Evolutionary conservation across 495 filamentous ascomycete species (phyloP).

Genomic region (Penicillium lagena): DNA sequence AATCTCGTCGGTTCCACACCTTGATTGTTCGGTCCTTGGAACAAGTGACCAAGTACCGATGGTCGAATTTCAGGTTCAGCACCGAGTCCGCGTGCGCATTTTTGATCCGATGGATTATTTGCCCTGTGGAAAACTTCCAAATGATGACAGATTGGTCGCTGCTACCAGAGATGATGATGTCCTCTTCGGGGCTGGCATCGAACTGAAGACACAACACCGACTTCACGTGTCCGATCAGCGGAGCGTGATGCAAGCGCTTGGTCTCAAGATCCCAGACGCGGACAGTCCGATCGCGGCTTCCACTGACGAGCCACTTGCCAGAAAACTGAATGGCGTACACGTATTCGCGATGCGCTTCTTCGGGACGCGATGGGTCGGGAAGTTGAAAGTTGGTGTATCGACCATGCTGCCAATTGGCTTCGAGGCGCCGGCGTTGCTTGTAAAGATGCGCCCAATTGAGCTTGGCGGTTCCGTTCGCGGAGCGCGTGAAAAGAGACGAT

Average conservation of each 20-base stretch:
- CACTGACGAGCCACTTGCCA: slow-evolving; percentile 81
- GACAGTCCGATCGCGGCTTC: slow-evolving; percentile 81
- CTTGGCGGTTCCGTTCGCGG: slow-evolving; percentile 27
- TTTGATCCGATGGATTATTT: slow-evolving; percentile 63
- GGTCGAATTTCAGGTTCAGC: slow-evolving; percentile 90
- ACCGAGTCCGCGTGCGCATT: slow-evolving; percentile 85
- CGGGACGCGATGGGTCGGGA: slow-evolving; percentile 70
- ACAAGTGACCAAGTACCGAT: slow-evolving; percentile 86
- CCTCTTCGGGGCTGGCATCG: slow-evolving; percentile 83
- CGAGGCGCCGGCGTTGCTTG: slow-evolving; percentile 75
- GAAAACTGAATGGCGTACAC: slow-evolving; percentile 93
- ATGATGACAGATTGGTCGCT: slow-evolving; percentile 85
- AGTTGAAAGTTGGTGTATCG: slow-evolving; percentile 82
- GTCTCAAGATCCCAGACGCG: slow-evolving; percentile 89
- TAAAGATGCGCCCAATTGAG: slow-evolving; percentile 66
- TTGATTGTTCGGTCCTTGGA: slow-evolving; percentile 97
- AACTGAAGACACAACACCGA: slow-evolving; percentile 96
- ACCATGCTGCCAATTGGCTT: slow-evolving; percentile 86
- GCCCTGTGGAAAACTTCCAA: slow-evolving; percentile 88
- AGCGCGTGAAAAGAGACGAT: slow-evolving; percentile 27
- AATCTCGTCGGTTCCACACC: slow-evolving; percentile 75
- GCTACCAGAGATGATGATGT: slow-evolving; percentile 88
- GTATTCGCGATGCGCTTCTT: slow-evolving; percentile 86
- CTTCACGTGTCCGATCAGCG: slow-evolving; percentile 69
- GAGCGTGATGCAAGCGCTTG: slow-evolving; percentile 61